A percentile compares a stretch with the other conserved stretches of the same genome.
Evolutionary conservation across 1,284 basidiomycete genomes (phyloP).

Genomic region (Cryptococcus jaspeensis): DNA sequence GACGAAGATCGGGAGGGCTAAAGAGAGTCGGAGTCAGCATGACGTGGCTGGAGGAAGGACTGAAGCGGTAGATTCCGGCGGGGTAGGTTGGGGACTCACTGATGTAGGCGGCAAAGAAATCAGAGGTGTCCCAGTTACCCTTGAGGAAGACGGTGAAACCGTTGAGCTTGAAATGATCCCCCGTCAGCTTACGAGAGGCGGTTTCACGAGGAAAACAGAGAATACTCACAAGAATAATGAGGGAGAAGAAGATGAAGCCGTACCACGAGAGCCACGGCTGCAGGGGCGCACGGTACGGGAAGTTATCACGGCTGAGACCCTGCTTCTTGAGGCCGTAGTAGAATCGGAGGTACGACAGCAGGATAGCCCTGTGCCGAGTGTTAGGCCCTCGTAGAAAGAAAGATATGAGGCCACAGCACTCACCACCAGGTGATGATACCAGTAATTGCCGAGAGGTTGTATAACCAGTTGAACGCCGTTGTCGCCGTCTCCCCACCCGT

Average conservation of each 20-base stretch:
- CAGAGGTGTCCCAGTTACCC: slow-evolving; percentile 55
- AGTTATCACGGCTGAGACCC: slow-evolving; percentile 59
- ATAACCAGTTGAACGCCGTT: slow-evolving; percentile 59
- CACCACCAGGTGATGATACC: slow-evolving; percentile 65
- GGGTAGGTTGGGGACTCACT: too few species aligned
- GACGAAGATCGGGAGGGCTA: slow-evolving; percentile 61
- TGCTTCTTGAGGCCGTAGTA: slow-evolving; percentile 63
- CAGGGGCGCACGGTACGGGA: slow-evolving; percentile 60
- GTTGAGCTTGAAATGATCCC: slow-evolving; percentile 13
- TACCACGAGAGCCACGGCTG: slow-evolving; percentile 56
- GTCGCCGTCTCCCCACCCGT: slow-evolving; percentile 36
- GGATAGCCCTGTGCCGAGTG: slow-evolving; percentile 56
- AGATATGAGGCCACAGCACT: slow-evolving; percentile 11
- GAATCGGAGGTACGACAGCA: slow-evolving; percentile 71
- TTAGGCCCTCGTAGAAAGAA: slow-evolving; percentile 21
- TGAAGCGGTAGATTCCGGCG: background rate
- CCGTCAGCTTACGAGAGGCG: background rate
- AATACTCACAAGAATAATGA: slow-evolving; percentile 14
- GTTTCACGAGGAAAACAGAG: background rate
- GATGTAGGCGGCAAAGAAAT: slow-evolving; percentile 52
- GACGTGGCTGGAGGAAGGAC: background rate
- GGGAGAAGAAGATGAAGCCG: slow-evolving; percentile 17
- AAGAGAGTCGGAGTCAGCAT: slow-evolving; percentile 20
- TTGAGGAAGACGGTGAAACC: slow-evolving; percentile 60
- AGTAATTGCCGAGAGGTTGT: slow-evolving; percentile 67